A percentile compares a stretch with the other conserved stretches of the same genome.
These are phyloP conservation scores for Cytospora piceicola DNA, from an alignment of 2,329 filamentous ascomycete genomes.

Conservation along the genomic window DNA sequence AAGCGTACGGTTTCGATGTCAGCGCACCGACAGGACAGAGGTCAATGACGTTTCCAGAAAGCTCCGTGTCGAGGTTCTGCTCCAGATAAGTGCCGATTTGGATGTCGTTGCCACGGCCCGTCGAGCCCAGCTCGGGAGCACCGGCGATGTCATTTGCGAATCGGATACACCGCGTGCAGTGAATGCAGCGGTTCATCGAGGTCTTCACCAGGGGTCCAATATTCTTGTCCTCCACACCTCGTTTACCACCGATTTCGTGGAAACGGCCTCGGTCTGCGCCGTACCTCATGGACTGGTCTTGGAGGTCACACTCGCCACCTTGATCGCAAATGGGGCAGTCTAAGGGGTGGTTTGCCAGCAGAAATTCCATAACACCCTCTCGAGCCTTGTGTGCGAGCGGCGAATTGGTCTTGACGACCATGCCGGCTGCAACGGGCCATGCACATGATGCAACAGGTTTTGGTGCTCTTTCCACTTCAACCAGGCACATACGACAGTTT, in stretches of 20 bases:
- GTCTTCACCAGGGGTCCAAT: constrained; percentile 98
- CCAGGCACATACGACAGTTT: constrained; percentile 99
- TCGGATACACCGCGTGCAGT: constrained; percentile 96
- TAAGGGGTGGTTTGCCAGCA: constrained; percentile 93
- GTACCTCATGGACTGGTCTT: constrained; percentile 99
- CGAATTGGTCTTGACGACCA: constrained; percentile 99
- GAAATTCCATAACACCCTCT: constrained; percentile 98
- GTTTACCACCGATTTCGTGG: constrained; percentile 94
- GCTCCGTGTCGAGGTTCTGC: constrained; percentile 87
- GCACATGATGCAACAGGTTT: constrained; percentile 98
- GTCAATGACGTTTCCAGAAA: constrained; percentile 97
- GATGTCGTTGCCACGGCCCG: constrained; percentile 93
- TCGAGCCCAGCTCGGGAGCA: constrained; percentile 91
- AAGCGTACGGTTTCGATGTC: constrained; percentile 96
- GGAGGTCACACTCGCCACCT: constrained; percentile 97
- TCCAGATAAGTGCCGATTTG: constrained; percentile 99
- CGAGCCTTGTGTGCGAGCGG: constrained; percentile 95
- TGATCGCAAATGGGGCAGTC: constrained; percentile 99
- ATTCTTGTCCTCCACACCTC: constrained; percentile 99
- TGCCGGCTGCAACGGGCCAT: constrained; percentile 97
- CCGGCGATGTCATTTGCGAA: constrained; percentile 98
- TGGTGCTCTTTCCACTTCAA: constrained; percentile 94
- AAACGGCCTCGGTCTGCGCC: constrained; percentile 94
- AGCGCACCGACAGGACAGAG: constrained; percentile 96
- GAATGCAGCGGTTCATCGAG: constrained; percentile 99